These are phyloP conservation scores for Plasmopara viticola DNA, from an alignment of 352 stramenopile species.

Conservation along the genomic window DNA sequence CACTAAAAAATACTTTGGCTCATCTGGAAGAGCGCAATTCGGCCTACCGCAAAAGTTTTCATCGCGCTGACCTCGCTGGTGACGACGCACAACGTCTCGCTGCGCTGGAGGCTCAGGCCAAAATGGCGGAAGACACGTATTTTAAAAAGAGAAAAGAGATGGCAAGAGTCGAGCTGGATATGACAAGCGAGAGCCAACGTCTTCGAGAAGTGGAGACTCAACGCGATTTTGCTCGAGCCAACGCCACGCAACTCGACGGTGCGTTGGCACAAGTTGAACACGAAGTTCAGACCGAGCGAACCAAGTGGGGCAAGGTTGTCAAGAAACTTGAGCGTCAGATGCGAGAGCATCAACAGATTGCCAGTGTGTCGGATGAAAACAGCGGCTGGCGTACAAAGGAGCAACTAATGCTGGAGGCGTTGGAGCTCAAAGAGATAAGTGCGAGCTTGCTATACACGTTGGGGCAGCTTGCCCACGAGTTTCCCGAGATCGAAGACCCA, in stretches of 20 bases:
- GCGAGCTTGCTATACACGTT: slow-evolving; percentile 88
- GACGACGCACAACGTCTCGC: slow-evolving; percentile 83
- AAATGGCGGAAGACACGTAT: slow-evolving; percentile 81
- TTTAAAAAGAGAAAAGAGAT: slow-evolving; percentile 94
- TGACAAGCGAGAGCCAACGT: slow-evolving; percentile 57
- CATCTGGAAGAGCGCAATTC: slow-evolving; percentile 92
- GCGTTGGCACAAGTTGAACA: slow-evolving; percentile 62
- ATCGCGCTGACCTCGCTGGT: slow-evolving; percentile 81
- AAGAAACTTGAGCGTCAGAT: slow-evolving; percentile 69
- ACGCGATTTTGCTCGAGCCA: slow-evolving; percentile 54
- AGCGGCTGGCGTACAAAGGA: slow-evolving; percentile 56
- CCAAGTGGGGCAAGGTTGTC: slow-evolving; percentile 62
- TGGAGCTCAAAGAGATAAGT: slow-evolving; percentile 76
- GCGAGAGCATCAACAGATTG: slow-evolving; percentile 47
- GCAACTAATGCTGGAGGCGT: slow-evolving; percentile 75
- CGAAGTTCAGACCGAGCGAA: slow-evolving; percentile 55
- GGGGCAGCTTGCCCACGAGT: slow-evolving; percentile 89
- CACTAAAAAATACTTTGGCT: slow-evolving; percentile 89
- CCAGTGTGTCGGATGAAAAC: slow-evolving; percentile 10
- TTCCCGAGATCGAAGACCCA: slow-evolving; percentile 87
- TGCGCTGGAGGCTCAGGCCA: slow-evolving; percentile 84
- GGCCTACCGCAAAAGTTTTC: slow-evolving; percentile 92
- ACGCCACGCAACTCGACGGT: slow-evolving; percentile 52
- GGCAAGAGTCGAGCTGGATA: slow-evolving; percentile 82
- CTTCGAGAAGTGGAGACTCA: slow-evolving; percentile 68